phyloP scores from a whole-genome alignment of 2,329 filamentous ascomycete species.

The Nemania diffusa region DNA sequence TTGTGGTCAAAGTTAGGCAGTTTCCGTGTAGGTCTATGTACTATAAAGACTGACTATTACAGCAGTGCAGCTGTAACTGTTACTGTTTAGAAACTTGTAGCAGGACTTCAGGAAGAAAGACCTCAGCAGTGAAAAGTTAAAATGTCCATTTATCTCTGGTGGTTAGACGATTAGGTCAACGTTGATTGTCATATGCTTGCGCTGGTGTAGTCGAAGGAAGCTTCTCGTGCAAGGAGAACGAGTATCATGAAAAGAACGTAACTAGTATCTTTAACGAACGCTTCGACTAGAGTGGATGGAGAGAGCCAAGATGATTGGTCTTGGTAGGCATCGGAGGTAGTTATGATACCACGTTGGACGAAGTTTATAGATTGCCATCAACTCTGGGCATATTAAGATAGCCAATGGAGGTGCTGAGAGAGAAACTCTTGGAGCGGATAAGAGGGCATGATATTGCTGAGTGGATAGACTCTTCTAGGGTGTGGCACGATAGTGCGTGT shows the following conservation, averaged over 20 bases:
- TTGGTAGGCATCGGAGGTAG: conserved; percentile 39
- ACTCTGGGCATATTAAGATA: conserved; percentile 37
- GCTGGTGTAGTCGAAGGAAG: conserved; percentile 13
- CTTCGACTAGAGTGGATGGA: conserved; percentile 23
- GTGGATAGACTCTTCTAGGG: conserved; percentile 25
- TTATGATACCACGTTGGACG: conserved; percentile 46
- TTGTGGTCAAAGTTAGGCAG: conserved; percentile 25
- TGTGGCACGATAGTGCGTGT: conserved; percentile 36
- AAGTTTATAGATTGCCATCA: conserved; percentile 46
- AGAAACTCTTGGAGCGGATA: conserved; percentile 30
- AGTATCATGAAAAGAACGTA: conserved; percentile 35
- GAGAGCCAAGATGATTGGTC: conserved; percentile 41
- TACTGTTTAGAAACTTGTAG: conserved; percentile 11
- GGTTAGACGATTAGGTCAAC: not conserved
- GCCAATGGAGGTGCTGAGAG: conserved; percentile 39
- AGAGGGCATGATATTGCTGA: conserved; percentile 32
- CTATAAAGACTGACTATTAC: conserved; percentile 8
- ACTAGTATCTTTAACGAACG: conserved; percentile 19
- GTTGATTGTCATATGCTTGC: conserved; percentile 3
- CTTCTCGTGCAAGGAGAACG: conserved; percentile 25
- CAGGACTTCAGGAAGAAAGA: not conserved
- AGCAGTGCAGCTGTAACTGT: not conserved
- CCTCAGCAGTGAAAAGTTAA: too few species aligned
- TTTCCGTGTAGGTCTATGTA: conserved; percentile 8
- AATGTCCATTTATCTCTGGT: not conserved